Conservation (phyloP, 169 alveolate genomes). For the Hammondia hammondi region DNA sequence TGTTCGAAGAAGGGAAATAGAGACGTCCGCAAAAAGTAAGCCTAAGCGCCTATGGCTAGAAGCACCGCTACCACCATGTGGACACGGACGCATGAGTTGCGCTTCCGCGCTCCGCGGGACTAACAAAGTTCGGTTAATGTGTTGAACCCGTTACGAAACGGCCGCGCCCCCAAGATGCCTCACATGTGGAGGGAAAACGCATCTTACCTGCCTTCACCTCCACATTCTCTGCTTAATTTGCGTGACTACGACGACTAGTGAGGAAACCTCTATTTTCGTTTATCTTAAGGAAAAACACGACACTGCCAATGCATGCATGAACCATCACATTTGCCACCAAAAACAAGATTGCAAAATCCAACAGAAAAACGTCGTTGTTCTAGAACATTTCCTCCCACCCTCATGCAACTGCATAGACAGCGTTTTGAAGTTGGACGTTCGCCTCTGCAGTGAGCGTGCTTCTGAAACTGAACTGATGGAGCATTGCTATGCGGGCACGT, state of each 20-base stretch:
- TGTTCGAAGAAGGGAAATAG: too few species aligned
- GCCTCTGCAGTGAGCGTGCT: too few species aligned
- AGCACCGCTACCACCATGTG: too few species aligned
- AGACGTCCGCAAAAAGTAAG: too few species aligned
- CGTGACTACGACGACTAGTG: not conserved
- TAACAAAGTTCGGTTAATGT: too few species aligned
- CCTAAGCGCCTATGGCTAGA: too few species aligned
- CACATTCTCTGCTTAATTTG: not conserved
- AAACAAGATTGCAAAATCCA: not conserved
- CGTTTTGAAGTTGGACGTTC: too few species aligned
- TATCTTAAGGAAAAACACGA: not conserved
- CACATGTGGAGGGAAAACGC: not conserved
- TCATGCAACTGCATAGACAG: not conserved
- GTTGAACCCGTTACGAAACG: too few species aligned
- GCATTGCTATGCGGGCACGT: not conserved
- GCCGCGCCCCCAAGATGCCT: too few species aligned
- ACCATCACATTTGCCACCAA: not conserved
- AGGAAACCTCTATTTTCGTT: not conserved
- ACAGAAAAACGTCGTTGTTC: not conserved
- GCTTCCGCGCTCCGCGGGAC: too few species aligned
- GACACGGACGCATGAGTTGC: too few species aligned
- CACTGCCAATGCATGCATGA: not conserved
- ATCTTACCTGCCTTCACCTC: not conserved
- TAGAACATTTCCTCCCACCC: not conserved
- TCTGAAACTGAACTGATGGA: too few species aligned